Base-by-base conservation (phyloP, 208 protist species). In the Crithidia thermophila region DNA sequence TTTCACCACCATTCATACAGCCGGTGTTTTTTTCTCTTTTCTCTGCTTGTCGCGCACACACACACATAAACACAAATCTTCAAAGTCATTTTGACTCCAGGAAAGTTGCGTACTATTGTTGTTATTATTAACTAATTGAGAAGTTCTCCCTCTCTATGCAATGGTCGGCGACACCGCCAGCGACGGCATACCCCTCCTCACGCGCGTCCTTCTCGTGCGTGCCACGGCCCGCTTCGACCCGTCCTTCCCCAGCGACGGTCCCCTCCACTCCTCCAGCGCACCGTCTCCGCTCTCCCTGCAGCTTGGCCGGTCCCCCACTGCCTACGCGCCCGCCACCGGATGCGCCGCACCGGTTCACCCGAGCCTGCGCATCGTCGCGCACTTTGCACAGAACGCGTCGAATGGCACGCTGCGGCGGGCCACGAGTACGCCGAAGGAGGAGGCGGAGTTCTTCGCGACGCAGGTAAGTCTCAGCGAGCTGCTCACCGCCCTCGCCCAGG, bases 101-200 rank as follows among this genome's bases (percentile, higher is more conserved):
- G n/a, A n/a, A n/a, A n/a, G n/a, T n/a, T n/a, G n/a, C n/a, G n/a
- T n/a, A n/a, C n/a, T n/a, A n/a, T n/a, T n/a, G n/a, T n/a, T n/a
- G n/a, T n/a, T n/a, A n/a, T n/a, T n/a, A n/a, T n/a, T n/a, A n/a
- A n/a, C n/a, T n/a, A n/a, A n/a, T n/a, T n/a, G n/a, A n/a, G n/a
- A n/a, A n/a, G n/a, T n/a, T n/a, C n/a, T n/a, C n/a, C n/a, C n/a
- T n/a, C n/a, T n/a, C n/a, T 3, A 30, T 14, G 31, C 9, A 51
- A 58, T 67, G 49, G 49, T 21, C 5, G 36, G 61, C 13, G 25
- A 27, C 37, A 56, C 14, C 30, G 34, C 43, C 25, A 58, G 42
- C 45, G 69, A 64, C 28, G 69, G 69, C 52, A 55, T 75, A 7
- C 69, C 69, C 27, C 61, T 75, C 53, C 50, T 75, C 53, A 63